Base-by-base conservation (phyloP, 1,139 yeast species). In the Kluyveromyces sp. region DNA sequence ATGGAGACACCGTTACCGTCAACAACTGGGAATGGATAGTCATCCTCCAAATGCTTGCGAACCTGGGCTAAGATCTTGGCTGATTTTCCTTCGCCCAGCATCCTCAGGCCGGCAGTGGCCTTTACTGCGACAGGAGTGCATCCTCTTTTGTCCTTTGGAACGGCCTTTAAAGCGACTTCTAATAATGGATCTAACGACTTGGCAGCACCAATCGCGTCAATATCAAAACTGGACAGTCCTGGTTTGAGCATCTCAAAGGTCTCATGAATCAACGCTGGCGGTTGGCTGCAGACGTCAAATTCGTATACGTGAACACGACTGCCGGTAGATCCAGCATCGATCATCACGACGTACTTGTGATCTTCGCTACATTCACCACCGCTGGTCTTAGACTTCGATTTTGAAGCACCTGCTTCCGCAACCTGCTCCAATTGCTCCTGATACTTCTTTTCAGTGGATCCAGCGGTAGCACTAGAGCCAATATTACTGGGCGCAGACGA, bases 311-410 rank as follows among this genome's bases (percentile, higher is more conserved):
- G 98, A 31, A 92, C 86, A 63, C 98, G 80, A 20, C 96, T 88
- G 28, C 98, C 98, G 6, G 95, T 83, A 2, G 96, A 87, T 12
- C 98, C 98, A 2, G 97, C 98, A 67, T 92, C 98, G 43, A 92
- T 72, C 95, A 92, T 87, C 25, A 92, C 77, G 31, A 89, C 96
- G 52, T 73, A 81, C 58, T 79, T 65, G 36, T 68, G 64, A 15
- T 64, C 67, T 43, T 64, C 61, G 3, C 44, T 53, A 55, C 72
- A 68, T 22, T 50, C 42, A 2, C 34, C 33, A 33, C 45, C 39
- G 3, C 46, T 44, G 3, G 42, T 47, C 16, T n/a, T 37, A 15
- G 46, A 33, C 9, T 12, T 15, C 12, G 38, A 9, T 16, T 34
- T 33, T 13, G 36, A 40, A 11, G 45, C 30, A 4, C 43, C 6